Percentiles rank a stretch among this genome's conserved stretches.
Evolutionary conservation across 108 stramenopile species (phyloP).

Genomic region (Hondaea fermentalgiana): DNA sequence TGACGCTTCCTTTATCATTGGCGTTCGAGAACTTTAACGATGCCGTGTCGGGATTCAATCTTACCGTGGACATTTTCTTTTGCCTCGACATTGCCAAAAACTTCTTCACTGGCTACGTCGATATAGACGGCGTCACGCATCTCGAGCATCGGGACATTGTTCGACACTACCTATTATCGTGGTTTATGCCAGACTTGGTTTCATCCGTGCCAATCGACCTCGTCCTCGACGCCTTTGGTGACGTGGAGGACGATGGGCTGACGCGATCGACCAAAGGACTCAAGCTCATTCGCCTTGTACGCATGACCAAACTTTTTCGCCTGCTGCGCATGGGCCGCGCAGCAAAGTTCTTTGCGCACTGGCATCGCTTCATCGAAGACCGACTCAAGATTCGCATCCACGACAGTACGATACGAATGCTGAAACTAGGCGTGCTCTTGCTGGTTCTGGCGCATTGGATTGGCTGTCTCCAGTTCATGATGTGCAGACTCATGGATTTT

Average conservation of each 20-base stretch:
- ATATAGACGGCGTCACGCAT: slow-evolving; percentile 47
- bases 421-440: slow-evolving; percentile 35
- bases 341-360: slow-evolving; percentile 40
- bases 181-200: slow-evolving; percentile 53
- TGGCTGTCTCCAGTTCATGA: slow-evolving; percentile 55
- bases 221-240: neutral
- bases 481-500: slow-evolving; percentile 48
- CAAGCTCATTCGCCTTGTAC: slow-evolving; percentile 53
- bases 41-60: slow-evolving; percentile 36
- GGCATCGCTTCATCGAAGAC: slow-evolving; percentile 47
- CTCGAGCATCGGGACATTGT: slow-evolving; percentile 41
- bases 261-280: slow-evolving; percentile 34
- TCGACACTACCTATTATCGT: slow-evolving; percentile 49
- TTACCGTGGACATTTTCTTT: slow-evolving; percentile 53
- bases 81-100: slow-evolving; percentile 56
- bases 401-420: slow-evolving; percentile 49
- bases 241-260: neutral
- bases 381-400: slow-evolving; percentile 44
- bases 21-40: slow-evolving; percentile 55
- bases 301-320: slow-evolving; percentile 52
- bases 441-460: slow-evolving; percentile 58
- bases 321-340: slow-evolving; percentile 51
- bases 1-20: slow-evolving; percentile 48
- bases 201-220: slow-evolving; percentile 30
- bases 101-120: slow-evolving; percentile 56